Base-by-base conservation (phyloP, 495 filamentous ascomycete genomes). In the Aspergillus bridgeri region DNA sequence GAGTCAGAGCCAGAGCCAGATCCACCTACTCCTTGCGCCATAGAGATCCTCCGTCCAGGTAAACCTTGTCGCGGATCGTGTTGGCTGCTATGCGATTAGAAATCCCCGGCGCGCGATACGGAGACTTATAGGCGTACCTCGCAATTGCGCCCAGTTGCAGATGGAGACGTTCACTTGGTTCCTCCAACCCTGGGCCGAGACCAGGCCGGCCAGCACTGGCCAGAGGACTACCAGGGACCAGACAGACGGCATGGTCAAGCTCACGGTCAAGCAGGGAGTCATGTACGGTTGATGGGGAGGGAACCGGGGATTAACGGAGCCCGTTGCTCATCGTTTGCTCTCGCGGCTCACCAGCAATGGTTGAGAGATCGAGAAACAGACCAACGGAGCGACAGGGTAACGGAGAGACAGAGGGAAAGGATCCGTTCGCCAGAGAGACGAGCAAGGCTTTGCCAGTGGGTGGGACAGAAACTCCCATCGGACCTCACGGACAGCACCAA, bases 1-100 rank as follows among this genome's bases (percentile, higher is more conserved):
- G n/a, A n/a, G n/a, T n/a, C n/a, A n/a, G n/a, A n/a, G n/a, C n/a
- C 18, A 58, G 22, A 5, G 33, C 64, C 19, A 60, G 48, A 6
- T 22, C 2, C 8, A 53, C 69, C 27, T 65, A 74, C 74, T 42
- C 69, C 33, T 72, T 44, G 74, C 80, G 86, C 60, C 60, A 79
- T 22, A 86, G 54, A 54, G 62, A 47, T 3, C 88, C 88, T 43
- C 88, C 88, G 64, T 91, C 87, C 19, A 91, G 54, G 61, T 86
- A 91, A 23, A 90, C 70, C 2, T 79, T 86, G 62, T 91, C 86
- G 22, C 79, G 81, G 44, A 90, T 75, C 2, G 87, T 69, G 48
- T 81, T 81, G 58, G 78, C 87, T 87, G 54, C 48, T 9, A 29
- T 17, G 7, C n/a, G 18, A 17, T 51, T 15, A 33, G 48, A 23